phyloP scores from a whole-genome alignment of 2,329 filamentous ascomycete species.

The Stagonosporopsis cucurbitacearum region DNA sequence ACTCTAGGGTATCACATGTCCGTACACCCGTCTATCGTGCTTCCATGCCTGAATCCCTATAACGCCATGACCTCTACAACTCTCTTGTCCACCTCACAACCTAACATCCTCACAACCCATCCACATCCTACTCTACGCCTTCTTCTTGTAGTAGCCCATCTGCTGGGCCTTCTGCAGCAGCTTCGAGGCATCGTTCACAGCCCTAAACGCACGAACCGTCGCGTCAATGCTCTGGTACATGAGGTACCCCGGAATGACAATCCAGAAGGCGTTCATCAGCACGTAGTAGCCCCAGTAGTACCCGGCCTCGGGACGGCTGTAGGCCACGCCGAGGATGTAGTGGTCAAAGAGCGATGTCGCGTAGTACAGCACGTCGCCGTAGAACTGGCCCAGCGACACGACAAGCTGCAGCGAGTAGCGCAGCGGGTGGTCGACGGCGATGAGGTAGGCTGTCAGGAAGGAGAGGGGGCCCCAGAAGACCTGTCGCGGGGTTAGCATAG shows the following conservation, averaged over 20 bases:
- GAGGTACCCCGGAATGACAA: constrained; percentile 60
- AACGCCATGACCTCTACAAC: neutral
- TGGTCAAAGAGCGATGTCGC: constrained; percentile 68
- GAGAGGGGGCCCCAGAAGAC: constrained; percentile 68
- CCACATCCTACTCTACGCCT: constrained; percentile 1
- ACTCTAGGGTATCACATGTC: constrained; percentile 13
- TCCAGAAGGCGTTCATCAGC: constrained; percentile 71
- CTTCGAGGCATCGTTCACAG: constrained; percentile 45
- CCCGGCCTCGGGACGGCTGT: constrained; percentile 66
- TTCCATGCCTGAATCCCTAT: neutral
- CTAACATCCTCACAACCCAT: too few relatives aligned
- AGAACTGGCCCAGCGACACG: constrained; percentile 68
- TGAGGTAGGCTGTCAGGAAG: constrained; percentile 62
- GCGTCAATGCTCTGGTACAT: constrained; percentile 45
- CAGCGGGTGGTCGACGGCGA: constrained; percentile 61
- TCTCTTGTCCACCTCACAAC: too few relatives aligned
- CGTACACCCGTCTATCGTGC: neutral
- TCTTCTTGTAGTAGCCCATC: constrained; percentile 42
- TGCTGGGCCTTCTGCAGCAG: constrained; percentile 35
- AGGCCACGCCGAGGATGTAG: constrained; percentile 59
- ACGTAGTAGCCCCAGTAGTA: constrained; percentile 73
- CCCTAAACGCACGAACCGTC: constrained; percentile 43
- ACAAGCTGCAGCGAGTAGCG: constrained; percentile 66
- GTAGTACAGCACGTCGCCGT: constrained; percentile 70
- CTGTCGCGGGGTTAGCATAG: constrained; percentile 40